Base-by-base conservation (phyloP, 2,329 filamentous ascomycete genomes). In the Fusarium chlamydosporum region DNA sequence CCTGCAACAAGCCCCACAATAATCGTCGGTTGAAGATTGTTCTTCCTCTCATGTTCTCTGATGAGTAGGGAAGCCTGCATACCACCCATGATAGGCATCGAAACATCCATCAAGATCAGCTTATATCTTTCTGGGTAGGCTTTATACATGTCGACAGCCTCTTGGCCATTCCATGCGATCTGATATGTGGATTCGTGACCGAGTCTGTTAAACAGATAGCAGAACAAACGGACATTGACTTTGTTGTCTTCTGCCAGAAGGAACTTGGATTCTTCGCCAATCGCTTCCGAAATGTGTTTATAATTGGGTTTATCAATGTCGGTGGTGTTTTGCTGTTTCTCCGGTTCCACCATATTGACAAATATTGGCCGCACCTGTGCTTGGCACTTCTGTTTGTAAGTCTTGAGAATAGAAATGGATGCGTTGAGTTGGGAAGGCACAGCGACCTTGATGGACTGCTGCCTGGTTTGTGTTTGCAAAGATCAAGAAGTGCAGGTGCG, bases 51-150 rank as follows among this genome's bases (percentile, higher is more conserved):
- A 8, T 64, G 18, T 3, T 45, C 7, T 18, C 64, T 52, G 9
- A 67, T 64, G 0, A 27, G 7, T 1, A 20, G 20, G 8, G 63
- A 15, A 3, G 64, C 57, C 2, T 41, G 4, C 31, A 58, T 6
- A 7, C 63, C 64, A 13, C 18, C 29, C 63, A 67, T 46, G 1
- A 67, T 10, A 4, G 57, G 57, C 64, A 67, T 67, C 2, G 51
- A 33, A 2, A 33, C 27, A 6, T 67, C 64, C 7, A 67, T 13
- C 1, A 67, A 12, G 2, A 67, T 38, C 2, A 67, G 9, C 7
- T 6, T 51, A 26, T 52, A 67, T 15, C n/a, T 38, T 4, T 50
- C 42, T 0, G 63, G 57, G 0, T 67, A 5, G 3, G 46, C 38
- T 15, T 51, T 67, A 38, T 67, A 59, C 0, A 42, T 7, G 0